Base-by-base conservation (phyloP, 768 basidiomycete species). In the Punctularia strigosozonata region DNA sequence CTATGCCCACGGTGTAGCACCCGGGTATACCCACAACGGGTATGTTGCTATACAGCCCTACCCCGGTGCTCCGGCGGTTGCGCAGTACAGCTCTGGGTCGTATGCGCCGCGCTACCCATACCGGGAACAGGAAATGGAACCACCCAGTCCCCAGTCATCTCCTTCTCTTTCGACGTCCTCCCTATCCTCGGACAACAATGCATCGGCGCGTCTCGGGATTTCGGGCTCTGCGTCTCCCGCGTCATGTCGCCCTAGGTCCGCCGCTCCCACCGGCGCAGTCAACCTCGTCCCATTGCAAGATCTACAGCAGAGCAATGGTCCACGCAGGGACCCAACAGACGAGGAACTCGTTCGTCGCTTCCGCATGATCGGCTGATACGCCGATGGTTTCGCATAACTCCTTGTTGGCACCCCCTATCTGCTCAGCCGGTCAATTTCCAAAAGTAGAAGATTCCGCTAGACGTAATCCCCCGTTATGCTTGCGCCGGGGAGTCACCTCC, bases 141-240 rank as follows among this genome's bases (percentile, higher is more conserved):
- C 59, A n/a, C 39, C 43, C 5, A 44, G 51, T 19, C 52, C 56
- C 34, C 49, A 46, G 38, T 49, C 47, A 37, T 56, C 62, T n/a
- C 51, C 50, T 32, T 57, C 58, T 18, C 61, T 64, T 10, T 64
- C 58, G 17, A 57, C 61, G 19, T 55, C 65, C 0, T 64, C 61
- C 5, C 56, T 70, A 21, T 62, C 67, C 7, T 56, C 62, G 3
- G 28, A 30, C 33, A 19, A 34, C 33, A 10, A 34, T 20, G 8
- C 19, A 10, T 10, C 20, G 10, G 8, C 33, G 8, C 12, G 19
- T 8, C 8, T 8, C 15, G 15, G 8, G 26, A 28, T 8, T 8
- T 28, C 26, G 26, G 26, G 15, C 26, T 28, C 26, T 28, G 15
- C 26, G 10, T 15, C 26, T 28, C 26, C 15, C 15, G 26, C 8